Evolutionary conservation across 2,329 filamentous ascomycete species (phyloP), one percentile per base, ranked within the genome.

Genomic region (Cordyceps tenuipes): DNA sequence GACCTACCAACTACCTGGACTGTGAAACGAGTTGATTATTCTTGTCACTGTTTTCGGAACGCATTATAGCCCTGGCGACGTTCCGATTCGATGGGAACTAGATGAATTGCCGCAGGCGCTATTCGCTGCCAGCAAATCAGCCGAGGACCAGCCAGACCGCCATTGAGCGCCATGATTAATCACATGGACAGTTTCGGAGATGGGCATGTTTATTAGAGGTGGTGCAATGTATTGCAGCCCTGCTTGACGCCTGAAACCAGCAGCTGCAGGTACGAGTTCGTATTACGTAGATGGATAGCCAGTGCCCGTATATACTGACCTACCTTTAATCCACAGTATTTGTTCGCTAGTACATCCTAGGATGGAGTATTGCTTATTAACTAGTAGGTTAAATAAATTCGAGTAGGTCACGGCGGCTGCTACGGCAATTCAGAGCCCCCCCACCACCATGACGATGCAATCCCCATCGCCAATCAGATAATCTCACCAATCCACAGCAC

Each of bases 121-220:
- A 19, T 19, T 5, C 31, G 13, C 47, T 49, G 26, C 34, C 34
- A 36, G 34, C 34, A 36, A 12, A 36, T 36, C 7, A 29, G 19
- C 15, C 5, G 26, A 50, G 17, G 34, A 15, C 31, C 19, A 26
- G 34, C n/a, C n/a, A n/a, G n/a, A 17, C n/a, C 36, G 23, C 29
- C 15, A 12, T 5, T 3, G n/a, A 13, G 13, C 56, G n/a, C 39
- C 36, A 46, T 57, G 53, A 56, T 26, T n/a, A 31, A 46, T 15
- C 44, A 43, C 55, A n/a, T 17, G 36, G 17, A 58, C 46, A 41
- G 55, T 58, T 58, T 58, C 55, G 44, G 47, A 12, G 17, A 29
- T 10, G 23, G n/a, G 34, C 46, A 17, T 23, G 12, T 34, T 51
- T 43, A 6, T 6, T 29, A 29, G 26, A n/a, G 47, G 9, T 34